Percentiles rank a stretch among this genome's conserved stretches.
Evolutionary conservation across 2,329 filamentous ascomycete species (phyloP).

Genomic region (Emergomyces pasteurianus): DNA sequence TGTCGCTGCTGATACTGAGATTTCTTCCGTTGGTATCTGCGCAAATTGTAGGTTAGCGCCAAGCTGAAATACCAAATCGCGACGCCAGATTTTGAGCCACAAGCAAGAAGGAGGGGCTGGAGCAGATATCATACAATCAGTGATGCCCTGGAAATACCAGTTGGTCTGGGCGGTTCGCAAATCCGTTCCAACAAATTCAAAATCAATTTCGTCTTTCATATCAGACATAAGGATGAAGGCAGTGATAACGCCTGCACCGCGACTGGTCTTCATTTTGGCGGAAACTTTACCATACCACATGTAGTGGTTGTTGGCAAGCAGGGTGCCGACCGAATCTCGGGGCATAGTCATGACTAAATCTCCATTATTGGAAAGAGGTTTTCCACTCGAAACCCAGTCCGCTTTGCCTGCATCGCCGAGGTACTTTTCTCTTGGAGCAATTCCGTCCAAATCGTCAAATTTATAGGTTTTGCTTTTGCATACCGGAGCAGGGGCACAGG

Average conservation of each 20-base stretch:
- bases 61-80: background rate
- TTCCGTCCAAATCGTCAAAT: conserved; percentile 58
- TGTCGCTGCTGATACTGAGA: conserved; percentile 49
- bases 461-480: conserved; percentile 65
- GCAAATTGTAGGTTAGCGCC: background rate
- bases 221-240: conserved; percentile 94
- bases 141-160: conserved; percentile 91
- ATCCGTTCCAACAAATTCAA: conserved; percentile 81
- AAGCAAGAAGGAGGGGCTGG: background rate
- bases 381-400: conserved; percentile 84
- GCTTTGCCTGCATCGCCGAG: conserved; percentile 67
- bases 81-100: background rate
- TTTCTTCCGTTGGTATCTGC: conserved; percentile 66
- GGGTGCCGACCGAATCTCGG: conserved; percentile 69
- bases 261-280: conserved; percentile 71
- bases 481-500: conserved; percentile 73
- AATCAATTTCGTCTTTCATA: conserved; percentile 97
- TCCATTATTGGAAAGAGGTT: conserved; percentile 49
- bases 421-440: conserved; percentile 65
- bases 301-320: conserved; percentile 73
- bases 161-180: conserved; percentile 75
- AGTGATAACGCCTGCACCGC: conserved; percentile 82
- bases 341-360: conserved; percentile 82
- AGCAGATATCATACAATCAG: conserved; percentile 55
- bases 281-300: conserved; percentile 96